Evolutionary conservation across 164 flowering plant species (phyloP).

Genomic region (Stephania cephalantha): DNA sequence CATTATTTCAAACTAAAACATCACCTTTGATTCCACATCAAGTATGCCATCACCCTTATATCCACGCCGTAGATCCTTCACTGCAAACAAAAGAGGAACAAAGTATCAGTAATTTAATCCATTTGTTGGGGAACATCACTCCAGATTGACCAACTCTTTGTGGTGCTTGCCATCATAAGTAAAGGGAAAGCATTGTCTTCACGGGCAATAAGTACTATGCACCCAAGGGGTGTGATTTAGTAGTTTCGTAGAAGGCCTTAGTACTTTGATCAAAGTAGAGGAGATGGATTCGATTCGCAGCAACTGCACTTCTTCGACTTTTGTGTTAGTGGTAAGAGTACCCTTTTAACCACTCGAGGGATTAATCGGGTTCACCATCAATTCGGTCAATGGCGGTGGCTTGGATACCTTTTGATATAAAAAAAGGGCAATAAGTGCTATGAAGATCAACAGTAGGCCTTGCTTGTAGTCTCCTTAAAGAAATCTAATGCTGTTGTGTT

Average conservation of each 20-base stretch:
- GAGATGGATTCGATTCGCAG: no score
- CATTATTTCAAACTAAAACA: background rate
- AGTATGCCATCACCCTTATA: background rate
- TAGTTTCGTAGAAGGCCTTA: no score
- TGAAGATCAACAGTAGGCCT: background rate
- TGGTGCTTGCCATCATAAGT: background rate
- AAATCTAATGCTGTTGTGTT: background rate
- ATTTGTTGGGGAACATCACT: background rate
- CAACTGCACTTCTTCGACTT: no score
- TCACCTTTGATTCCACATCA: background rate
- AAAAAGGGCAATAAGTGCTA: background rate
- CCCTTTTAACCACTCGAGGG: no score
- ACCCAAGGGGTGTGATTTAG: no score
- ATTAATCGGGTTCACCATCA: no score
- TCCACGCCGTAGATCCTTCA: background rate
- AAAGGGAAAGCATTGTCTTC: background rate
- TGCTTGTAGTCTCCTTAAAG: background rate
- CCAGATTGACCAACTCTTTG: background rate
- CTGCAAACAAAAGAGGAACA: background rate
- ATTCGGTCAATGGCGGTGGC: no score
- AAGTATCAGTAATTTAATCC: background rate
- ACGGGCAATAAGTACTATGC: background rate
- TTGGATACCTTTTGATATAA: no score
- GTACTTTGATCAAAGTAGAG: no score
- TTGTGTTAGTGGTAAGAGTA: no score